Base-by-base conservation (phyloP, 2,329 filamentous ascomycete genomes). In the Ophiobolus disseminans region DNA sequence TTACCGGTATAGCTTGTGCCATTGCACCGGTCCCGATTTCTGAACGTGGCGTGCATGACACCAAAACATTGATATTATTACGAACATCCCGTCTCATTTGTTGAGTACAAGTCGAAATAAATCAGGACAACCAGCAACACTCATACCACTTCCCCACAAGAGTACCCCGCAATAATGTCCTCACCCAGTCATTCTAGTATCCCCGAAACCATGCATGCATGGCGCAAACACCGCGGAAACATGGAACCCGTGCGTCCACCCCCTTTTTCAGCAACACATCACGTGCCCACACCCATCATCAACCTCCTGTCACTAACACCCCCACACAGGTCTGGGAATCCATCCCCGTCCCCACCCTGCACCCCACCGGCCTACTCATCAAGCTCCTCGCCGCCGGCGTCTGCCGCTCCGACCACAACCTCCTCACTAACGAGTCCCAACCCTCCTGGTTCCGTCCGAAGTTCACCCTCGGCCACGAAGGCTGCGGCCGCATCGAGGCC, bases 401-500 rank as follows among this genome's bases (percentile, higher is more conserved):
- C 2, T 62, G 58, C 32, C 56, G 58, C n/a, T 56, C 51, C 17
- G 58, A 62, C 36, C 45, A 60, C 48, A 59, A 59, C 26, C 56
- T 62, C 2, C 50, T 60, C 17, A 62, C 56, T 13, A 62, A 62
- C 32, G 58, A 62, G 34, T 45, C 46, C 11, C 58, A 62, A 47
- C 56, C 58, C 16, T 28, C 51, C 5, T 62, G 53, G 53, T 62
- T 58, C 39, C 40, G 51, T 35, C 34, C 51, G 1, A n/a, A 50
- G 14, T 62, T 62, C 20, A 62, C 58, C 5, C 56, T 62, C 13
- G 58, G 56, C 7, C 58, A 62, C 42, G 58, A 62, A 50, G 58
- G 58, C 6, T 62, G 51, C 16, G 58, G 58, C 14, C 43, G 37
- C 7, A 58, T 62, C 39, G 40, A 53, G 6, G 14, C 22, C 23